A percentile compares a stretch with the other conserved stretches of the same genome.
Conservation (phyloP, 306 rosid genomes). For the Prunus padus region DNA sequence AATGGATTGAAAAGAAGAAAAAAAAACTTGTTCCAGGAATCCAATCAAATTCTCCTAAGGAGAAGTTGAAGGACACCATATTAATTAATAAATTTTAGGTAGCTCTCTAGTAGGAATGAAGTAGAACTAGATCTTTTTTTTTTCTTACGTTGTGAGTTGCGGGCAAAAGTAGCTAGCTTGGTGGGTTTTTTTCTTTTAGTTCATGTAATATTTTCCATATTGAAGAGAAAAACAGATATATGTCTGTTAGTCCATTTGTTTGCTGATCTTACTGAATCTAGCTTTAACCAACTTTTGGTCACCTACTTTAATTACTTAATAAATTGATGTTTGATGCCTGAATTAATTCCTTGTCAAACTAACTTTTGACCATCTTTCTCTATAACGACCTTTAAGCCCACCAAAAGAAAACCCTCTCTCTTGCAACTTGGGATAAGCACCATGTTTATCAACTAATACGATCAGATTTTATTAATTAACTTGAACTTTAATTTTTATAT, state of each 20-base stretch:
- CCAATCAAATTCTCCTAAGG: slow-evolving; percentile 60
- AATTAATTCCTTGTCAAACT: slow-evolving; percentile 37
- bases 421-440: not conserved
- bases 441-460: not conserved
- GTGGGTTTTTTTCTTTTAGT: slow-evolving; percentile 17
- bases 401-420: not conserved
- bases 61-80: slow-evolving; percentile 40
- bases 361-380: slow-evolving; percentile 55
- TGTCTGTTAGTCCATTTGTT: slow-evolving; percentile 23
- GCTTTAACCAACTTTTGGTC: slow-evolving; percentile 43
- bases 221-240: slow-evolving; percentile 10
- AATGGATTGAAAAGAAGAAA: not conserved
- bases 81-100: slow-evolving; percentile 23
- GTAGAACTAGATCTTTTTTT: not conserved
- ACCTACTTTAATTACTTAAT: slow-evolving; percentile 45
- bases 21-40: not conserved
- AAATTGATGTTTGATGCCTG: slow-evolving; percentile 20
- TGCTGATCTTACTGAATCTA: slow-evolving; percentile 20
- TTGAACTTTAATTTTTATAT: not conserved
- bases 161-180: slow-evolving; percentile 9
- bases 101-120: slow-evolving; percentile 13
- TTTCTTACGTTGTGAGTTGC: no score
- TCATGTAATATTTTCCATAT: slow-evolving; percentile 26
- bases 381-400: slow-evolving; percentile 11
- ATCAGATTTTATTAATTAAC: not conserved